A percentile compares a stretch with the other conserved stretches of the same genome.
phyloP scores from a whole-genome alignment of 192 early-diverging fungal species.

The Coemansia sp. region DNA sequence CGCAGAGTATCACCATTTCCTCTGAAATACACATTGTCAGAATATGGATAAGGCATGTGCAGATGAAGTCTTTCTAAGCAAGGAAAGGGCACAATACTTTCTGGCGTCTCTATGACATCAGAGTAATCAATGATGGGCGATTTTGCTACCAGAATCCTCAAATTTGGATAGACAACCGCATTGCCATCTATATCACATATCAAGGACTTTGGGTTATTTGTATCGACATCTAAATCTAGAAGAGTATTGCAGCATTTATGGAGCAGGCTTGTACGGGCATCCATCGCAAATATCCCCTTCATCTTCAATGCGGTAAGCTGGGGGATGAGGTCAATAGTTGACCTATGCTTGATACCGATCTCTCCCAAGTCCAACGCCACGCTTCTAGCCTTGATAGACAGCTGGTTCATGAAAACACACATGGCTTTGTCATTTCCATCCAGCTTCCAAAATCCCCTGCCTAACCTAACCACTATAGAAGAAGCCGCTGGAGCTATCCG shows the following conservation, averaged over 20 bases:
- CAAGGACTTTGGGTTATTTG: background rate
- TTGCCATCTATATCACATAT: background rate
- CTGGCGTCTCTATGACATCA: background rate
- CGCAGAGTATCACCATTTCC: conserved; percentile 9
- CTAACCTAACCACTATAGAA: background rate
- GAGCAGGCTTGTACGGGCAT: background rate
- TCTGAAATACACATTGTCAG: conserved; percentile 7
- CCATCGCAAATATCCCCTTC: no score
- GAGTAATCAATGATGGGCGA: background rate
- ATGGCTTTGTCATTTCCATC: background rate
- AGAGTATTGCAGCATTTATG: background rate
- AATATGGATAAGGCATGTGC: background rate
- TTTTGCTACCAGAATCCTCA: background rate
- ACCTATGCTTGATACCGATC: background rate
- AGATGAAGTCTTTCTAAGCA: background rate
- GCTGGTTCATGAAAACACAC: background rate
- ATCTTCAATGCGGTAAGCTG: background rate
- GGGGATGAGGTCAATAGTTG: background rate
- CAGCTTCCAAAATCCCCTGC: background rate
- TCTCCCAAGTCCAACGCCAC: background rate
- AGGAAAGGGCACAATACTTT: conserved; percentile 4
- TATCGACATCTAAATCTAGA: background rate
- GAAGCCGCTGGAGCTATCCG: background rate
- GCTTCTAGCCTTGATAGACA: background rate
- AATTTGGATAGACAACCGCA: conserved; percentile 2